Conservation (phyloP, 257 asterid species). For the Orobanche coerulescens region DNA sequence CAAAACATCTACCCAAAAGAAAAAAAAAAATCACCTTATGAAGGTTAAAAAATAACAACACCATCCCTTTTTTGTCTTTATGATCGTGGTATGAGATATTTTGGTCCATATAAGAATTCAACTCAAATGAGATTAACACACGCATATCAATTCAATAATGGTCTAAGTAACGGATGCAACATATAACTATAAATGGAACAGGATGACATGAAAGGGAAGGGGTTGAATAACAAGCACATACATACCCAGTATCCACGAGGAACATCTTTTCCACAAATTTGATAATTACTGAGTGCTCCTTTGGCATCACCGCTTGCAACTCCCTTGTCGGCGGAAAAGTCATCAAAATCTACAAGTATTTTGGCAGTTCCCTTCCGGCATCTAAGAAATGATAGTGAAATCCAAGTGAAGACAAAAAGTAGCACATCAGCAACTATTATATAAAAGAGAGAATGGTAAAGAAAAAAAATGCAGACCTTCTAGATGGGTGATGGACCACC, state of each 20-base stretch:
- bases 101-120: neutral
- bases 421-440: neutral
- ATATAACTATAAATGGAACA: neutral
- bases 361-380: constrained; percentile 97
- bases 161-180: neutral
- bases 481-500: constrained; percentile 93
- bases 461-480: constrained; percentile 41
- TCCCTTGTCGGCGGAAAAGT: constrained; percentile 34
- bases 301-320: constrained; percentile 33
- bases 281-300: constrained; percentile 37
- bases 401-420: constrained; percentile 15
- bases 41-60: neutral
- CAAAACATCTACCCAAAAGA: constrained; percentile 75
- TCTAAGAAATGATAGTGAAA: constrained; percentile 34
- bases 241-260: constrained; percentile 99
- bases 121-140: neutral
- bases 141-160: constrained; percentile 3
- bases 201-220: neutral
- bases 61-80: no score
- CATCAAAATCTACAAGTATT: constrained; percentile 75
- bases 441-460: neutral
- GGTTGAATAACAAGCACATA: constrained; percentile 19
- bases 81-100: neutral
- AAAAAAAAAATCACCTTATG: neutral
- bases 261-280: constrained; percentile 83